Base-by-base conservation (phyloP, 2,329 filamentous ascomycete species). In the Endothia cerciana region DNA sequence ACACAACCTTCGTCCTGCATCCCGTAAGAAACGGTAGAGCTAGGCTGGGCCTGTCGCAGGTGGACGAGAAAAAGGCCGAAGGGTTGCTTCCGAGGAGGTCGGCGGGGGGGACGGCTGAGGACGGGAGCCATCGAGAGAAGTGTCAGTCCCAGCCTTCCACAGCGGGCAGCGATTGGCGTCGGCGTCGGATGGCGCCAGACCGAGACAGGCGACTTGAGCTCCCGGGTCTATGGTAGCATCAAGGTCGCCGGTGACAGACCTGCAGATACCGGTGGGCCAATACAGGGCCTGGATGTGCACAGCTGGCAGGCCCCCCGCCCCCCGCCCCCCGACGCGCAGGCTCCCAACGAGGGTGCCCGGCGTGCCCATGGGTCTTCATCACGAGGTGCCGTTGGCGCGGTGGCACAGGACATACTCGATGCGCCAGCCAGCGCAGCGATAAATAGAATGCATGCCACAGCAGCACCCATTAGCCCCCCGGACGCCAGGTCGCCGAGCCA, bases 361-460 rank as follows among this genome's bases (percentile, higher is more conserved):
- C 41, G 17, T 22, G 17, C 17, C 1, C 45, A 49, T 55, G 7
- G 17, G 10, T n/a, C 33, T 2, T 28, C 33, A 66, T 64, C 57
- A 66, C 65, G 65, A 56, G 62, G 65, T 64, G 57, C 51, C 59
- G 49, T 64, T 38, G 45, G 28, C 25, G 6, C 8, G 8, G 49
- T 55, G 28, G 17, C 30, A 64, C 56, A 60, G 51, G 55, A 60
- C 19, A 60, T 56, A 17, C 15, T 56, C 33, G 15, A 15, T 19
- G 33, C 28, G n/a, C 28, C 33, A 38, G 28, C 53, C 45, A 49
- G 17, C 28, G n/a, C 7, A 17, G 38, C 17, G 41, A 60, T 36
- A 47, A n/a, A 28, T 47, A 30, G 4, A 41, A 15, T 33, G 33
- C 33, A 10, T 43, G 25, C 58, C 40, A 45, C 40, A 30, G 22